Conservation (phyloP, 306 rosid genomes). For the Herpetospermum pedunculosum region DNA sequence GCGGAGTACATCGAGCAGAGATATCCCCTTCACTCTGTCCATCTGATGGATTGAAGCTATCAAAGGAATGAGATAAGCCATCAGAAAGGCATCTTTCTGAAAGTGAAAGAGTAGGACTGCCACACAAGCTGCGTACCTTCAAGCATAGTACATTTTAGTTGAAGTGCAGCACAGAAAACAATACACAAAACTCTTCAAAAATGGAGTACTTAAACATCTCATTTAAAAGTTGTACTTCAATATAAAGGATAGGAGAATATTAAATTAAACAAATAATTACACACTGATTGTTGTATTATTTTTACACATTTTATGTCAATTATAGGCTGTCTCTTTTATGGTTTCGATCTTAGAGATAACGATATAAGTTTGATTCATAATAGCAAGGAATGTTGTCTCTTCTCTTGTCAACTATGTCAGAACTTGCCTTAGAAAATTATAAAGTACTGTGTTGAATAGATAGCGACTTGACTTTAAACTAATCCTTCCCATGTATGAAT, state of each 20-base stretch:
- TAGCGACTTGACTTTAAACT: not conserved
- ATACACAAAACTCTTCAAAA: not conserved
- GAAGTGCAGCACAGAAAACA: conserved; percentile 5
- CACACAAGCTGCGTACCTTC: conserved; percentile 62
- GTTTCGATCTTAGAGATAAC: not conserved
- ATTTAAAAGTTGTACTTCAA: not conserved
- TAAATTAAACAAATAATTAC: not conserved
- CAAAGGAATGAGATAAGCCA: conserved; percentile 55
- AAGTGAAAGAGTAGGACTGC: conserved; percentile 70
- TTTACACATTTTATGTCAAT: not conserved
- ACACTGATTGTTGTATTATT: not conserved
- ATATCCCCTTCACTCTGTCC: conserved; percentile 24
- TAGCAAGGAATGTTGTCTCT: not conserved
- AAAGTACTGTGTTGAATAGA: not conserved
- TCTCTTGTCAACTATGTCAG: not conserved
- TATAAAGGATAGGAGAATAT: not conserved
- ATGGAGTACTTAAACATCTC: not conserved
- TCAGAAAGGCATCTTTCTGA: conserved; percentile 73
- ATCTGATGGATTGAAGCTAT: conserved; percentile 33
- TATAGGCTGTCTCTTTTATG: not conserved
- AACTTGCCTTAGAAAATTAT: not conserved
- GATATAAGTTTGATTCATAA: not conserved
- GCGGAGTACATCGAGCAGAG: conserved; percentile 45
- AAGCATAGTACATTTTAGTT: conserved; percentile 12
- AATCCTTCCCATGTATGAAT: not conserved